Evolutionary conservation across 75 land plant species (phyloP).

Genomic region (Cunninghamia lanceolata): DNA sequence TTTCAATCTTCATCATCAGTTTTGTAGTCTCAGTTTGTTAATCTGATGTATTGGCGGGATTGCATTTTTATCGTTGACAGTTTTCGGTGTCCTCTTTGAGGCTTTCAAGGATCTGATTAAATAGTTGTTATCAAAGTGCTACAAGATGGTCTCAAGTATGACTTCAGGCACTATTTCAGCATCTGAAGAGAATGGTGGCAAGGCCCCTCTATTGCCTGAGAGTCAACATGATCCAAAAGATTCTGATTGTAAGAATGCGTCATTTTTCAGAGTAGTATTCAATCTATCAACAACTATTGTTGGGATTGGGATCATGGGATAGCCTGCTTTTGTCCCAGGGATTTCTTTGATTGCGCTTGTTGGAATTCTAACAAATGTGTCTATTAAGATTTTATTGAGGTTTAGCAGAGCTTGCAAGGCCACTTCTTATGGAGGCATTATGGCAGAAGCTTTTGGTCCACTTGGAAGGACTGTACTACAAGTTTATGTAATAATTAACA

Average conservation of each 20-base stretch:
- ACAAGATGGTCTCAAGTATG: not conserved
- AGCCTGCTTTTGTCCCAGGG: no score
- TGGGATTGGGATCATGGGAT: no score
- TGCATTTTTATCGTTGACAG: not conserved
- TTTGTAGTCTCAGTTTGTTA: no score
- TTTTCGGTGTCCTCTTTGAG: not conserved
- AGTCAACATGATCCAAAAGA: not conserved
- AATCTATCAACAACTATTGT: no score
- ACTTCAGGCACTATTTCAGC: not conserved
- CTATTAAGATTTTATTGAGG: slow-evolving; percentile 64
- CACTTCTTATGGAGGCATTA: no score
- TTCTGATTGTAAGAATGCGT: not conserved
- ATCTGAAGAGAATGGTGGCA: not conserved
- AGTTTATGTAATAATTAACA: slow-evolving; percentile 67
- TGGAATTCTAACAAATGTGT: slow-evolving; percentile 67
- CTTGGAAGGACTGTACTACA: slow-evolving; percentile 61
- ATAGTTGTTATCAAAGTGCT: not conserved
- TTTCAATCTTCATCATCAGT: no score
- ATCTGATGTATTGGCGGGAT: no score
- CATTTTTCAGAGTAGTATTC: slow-evolving; percentile 40
- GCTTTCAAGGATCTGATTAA: not conserved
- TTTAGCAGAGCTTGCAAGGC: no score
- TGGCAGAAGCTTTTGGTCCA: slow-evolving; percentile 77
- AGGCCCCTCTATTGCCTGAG: not conserved
- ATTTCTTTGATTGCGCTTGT: no score